These are phyloP conservation scores for Trichophyton schoenleinii DNA, from an alignment of 2,329 filamentous ascomycete species.

Conservation along the genomic window DNA sequence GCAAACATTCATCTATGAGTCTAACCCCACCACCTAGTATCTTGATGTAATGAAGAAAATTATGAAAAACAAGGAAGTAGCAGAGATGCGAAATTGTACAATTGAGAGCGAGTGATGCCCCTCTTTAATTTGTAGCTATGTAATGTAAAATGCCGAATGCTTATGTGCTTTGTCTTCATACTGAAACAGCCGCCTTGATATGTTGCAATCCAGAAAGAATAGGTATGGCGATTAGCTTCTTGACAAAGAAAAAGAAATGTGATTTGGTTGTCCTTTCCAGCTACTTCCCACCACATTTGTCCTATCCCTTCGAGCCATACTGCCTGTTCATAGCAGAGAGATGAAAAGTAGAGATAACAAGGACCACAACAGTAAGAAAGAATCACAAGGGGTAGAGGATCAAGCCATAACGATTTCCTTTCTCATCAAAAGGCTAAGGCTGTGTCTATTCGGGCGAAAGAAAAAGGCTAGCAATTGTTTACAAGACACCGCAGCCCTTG, in stretches of 20 bases:
- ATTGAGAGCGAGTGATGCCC: neutral
- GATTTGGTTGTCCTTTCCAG: neutral
- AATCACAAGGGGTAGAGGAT: neutral
- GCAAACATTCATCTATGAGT: neutral
- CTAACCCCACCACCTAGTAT: neutral
- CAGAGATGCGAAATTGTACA: neutral
- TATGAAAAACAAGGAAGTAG: neutral
- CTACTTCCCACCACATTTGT: neutral
- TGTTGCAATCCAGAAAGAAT: neutral
- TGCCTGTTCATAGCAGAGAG: neutral
- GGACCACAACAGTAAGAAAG: neutral
- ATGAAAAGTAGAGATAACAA: neutral
- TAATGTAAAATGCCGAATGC: neutral
- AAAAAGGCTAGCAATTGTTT: constrained; percentile 18
- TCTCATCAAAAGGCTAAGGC: neutral
- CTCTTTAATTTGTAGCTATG: neutral
- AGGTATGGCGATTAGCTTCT: neutral
- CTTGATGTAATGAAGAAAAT: neutral
- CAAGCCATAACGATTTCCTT: neutral
- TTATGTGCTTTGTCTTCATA: constrained; percentile 1
- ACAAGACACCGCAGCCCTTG: constrained; percentile 36
- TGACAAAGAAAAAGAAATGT: neutral
- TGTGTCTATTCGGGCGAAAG: neutral
- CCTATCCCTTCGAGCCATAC: neutral
- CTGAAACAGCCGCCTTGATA: neutral